Percentiles rank a stretch among this genome's conserved stretches.
These are phyloP conservation scores for Globomyces pollinis-pini DNA, from an alignment of 192 early-diverging fungal genomes.

Conservation along the genomic window DNA sequence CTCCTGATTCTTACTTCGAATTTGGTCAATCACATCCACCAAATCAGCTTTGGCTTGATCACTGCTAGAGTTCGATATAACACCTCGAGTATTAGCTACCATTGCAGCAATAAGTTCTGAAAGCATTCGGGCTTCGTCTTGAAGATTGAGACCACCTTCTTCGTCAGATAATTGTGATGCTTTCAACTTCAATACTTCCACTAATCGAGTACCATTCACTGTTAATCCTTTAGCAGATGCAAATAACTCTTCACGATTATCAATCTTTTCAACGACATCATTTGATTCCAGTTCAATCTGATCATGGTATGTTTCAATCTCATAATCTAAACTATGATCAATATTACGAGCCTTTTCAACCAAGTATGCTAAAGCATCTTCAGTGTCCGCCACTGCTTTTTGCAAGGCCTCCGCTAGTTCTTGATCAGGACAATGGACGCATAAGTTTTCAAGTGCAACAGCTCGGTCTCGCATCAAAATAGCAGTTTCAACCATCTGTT, in stretches of 20 bases:
- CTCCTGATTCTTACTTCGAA: constrained; percentile 15
- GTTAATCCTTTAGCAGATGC: constrained; percentile 39
- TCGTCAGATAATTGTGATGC: constrained; percentile 20
- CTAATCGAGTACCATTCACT: constrained; percentile 33
- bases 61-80: constrained; percentile 14
- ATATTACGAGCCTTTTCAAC: constrained; percentile 37
- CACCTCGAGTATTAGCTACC: constrained; percentile 41
- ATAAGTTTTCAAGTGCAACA: constrained; percentile 16
- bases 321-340: constrained; percentile 10
- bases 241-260: constrained; percentile 35
- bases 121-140: constrained; percentile 26
- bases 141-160: constrained; percentile 25
- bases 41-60: constrained; percentile 12
- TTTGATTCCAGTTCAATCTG: constrained; percentile 31
- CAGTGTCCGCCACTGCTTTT: constrained; percentile 26
- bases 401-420: constrained; percentile 20
- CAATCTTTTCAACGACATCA: constrained; percentile 25
- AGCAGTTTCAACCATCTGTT: constrained; percentile 40
- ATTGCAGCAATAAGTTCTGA: constrained; percentile 38
- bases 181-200: constrained; percentile 38
- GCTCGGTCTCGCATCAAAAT: constrained; percentile 32
- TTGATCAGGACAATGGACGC: constrained; percentile 9
- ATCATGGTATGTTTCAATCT: constrained; percentile 36
- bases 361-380: constrained; percentile 39
- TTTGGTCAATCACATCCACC: constrained; percentile 2